Conservation (phyloP, 805 yeast genomes). For the Grigorovia transvaalensis region DNA sequence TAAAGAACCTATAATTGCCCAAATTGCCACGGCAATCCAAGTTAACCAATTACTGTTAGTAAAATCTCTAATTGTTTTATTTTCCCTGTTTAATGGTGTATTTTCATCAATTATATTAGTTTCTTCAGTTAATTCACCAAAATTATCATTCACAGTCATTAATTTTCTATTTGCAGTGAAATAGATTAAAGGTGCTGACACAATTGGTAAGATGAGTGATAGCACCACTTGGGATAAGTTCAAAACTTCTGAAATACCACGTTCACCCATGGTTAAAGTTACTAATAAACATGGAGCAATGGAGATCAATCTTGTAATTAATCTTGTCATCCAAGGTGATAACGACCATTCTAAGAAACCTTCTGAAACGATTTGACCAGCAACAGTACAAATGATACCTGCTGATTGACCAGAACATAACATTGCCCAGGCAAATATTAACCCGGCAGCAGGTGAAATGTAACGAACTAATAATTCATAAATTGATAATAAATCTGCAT, state of each 20-base stretch:
- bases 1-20: slow-evolving; percentile 62
- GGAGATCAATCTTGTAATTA: slow-evolving; percentile 74
- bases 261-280: slow-evolving; percentile 63
- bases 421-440: slow-evolving; percentile 80
- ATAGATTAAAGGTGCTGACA: slow-evolving; percentile 77
- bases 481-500: slow-evolving; percentile 76
- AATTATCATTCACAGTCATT: slow-evolving; percentile 44
- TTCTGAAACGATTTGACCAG: slow-evolving; percentile 89
- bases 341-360: slow-evolving; percentile 76
- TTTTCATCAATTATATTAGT: slow-evolving; percentile 16
- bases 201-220: slow-evolving; percentile 72
- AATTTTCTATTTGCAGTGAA: slow-evolving; percentile 62
- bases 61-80: slow-evolving; percentile 40
- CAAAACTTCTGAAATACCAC: slow-evolving; percentile 64
- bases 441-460: slow-evolving; percentile 77
- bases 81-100: slow-evolving; percentile 23
- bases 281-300: slow-evolving; percentile 76
- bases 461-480: slow-evolving; percentile 59
- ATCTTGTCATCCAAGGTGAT: slow-evolving; percentile 71
- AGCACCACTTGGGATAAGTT: slow-evolving; percentile 79
- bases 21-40: slow-evolving; percentile 45
- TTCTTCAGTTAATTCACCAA: slow-evolving; percentile 3
- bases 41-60: slow-evolving; percentile 54
- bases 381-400: slow-evolving; percentile 86
- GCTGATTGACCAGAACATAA: slow-evolving; percentile 91